phyloP scores from a whole-genome alignment of 805 yeast species.

The Kurtzmaniella cleridarum region DNA sequence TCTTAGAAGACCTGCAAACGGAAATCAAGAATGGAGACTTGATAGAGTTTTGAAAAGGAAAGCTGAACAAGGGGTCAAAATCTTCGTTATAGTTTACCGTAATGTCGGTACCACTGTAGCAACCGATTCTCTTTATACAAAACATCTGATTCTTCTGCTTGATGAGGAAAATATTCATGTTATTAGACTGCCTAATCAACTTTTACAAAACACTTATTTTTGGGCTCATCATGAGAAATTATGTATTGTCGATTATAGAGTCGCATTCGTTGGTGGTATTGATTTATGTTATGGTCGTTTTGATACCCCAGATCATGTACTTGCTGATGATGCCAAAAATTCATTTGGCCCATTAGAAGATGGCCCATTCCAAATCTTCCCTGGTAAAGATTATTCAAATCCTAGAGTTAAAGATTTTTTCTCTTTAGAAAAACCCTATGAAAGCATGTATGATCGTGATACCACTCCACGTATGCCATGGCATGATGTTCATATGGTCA shows the following conservation, averaged over 20 bases:
- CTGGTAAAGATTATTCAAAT: slow-evolving; percentile 96
- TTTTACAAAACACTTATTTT: slow-evolving; percentile 85
- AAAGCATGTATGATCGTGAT: slow-evolving; percentile 83
- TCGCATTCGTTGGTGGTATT: slow-evolving; percentile 91
- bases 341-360: slow-evolving; percentile 28
- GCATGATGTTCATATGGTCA: slow-evolving; percentile 98
- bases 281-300: slow-evolving; percentile 94
- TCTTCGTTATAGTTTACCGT: slow-evolving; percentile 85
- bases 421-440: slow-evolving; percentile 78
- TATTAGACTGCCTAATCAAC: slow-evolving; percentile 91
- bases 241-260: slow-evolving; percentile 77
- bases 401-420: slow-evolving; percentile 88
- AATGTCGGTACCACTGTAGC: slow-evolving; percentile 92
- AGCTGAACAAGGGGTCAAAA: slow-evolving; percentile 93
- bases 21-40: slow-evolving; percentile 89
- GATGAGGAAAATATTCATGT: slow-evolving; percentile 81
- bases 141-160: slow-evolving; percentile 81
- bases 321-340: slow-evolving; percentile 63
- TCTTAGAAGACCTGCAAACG: slow-evolving; percentile 88
- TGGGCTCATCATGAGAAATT: slow-evolving; percentile 99
- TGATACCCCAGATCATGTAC: slow-evolving; percentile 93
- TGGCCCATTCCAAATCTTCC: slow-evolving; percentile 59
- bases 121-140: slow-evolving; percentile 90
- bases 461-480: slow-evolving; percentile 94
- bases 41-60: slow-evolving; percentile 83